Evolutionary conservation across 2,329 filamentous ascomycete genomes (phyloP).

Genomic region (Aspergillus novofumigatus): DNA sequence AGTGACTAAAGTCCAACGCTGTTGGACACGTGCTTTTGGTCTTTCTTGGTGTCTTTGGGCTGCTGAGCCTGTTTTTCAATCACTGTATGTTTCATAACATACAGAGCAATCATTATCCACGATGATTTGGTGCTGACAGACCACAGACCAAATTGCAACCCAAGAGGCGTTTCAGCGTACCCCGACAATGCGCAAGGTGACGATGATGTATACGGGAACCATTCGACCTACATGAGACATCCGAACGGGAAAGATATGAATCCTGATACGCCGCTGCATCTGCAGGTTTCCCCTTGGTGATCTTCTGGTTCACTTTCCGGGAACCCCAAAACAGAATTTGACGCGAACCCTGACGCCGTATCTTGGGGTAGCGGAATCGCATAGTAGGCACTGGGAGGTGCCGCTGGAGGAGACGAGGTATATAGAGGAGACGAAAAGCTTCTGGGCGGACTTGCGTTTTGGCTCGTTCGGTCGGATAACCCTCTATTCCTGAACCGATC

Average conservation of each 20-base stretch:
- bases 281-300: conserved; percentile 11
- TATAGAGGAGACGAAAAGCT: conserved; percentile 4
- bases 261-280: conserved; percentile 1
- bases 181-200: conserved; percentile 14
- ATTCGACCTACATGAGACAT: conserved; percentile 19
- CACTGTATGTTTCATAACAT: no score
- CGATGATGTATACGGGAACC: conserved; percentile 14
- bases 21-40: no score
- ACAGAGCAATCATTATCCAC: no score
- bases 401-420: conserved; percentile 8
- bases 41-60: no score
- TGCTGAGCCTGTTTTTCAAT: no score
- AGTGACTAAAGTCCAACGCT: no score
- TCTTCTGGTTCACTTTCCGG: conserved; percentile 16
- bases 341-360: conserved; percentile 9
- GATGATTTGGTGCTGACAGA: no score
- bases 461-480: background rate
- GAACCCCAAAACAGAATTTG: conserved; percentile 2
- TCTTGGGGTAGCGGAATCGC: conserved; percentile 10
- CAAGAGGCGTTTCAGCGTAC: background rate
- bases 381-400: conserved; percentile 10
- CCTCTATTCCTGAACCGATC: background rate
- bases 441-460: conserved; percentile 7
- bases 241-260: conserved; percentile 2
- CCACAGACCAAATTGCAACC: no score